phyloP scores from a whole-genome alignment of 228 moss, liverwort and hornwort species.

The Sphagnum magellanicum region DNA sequence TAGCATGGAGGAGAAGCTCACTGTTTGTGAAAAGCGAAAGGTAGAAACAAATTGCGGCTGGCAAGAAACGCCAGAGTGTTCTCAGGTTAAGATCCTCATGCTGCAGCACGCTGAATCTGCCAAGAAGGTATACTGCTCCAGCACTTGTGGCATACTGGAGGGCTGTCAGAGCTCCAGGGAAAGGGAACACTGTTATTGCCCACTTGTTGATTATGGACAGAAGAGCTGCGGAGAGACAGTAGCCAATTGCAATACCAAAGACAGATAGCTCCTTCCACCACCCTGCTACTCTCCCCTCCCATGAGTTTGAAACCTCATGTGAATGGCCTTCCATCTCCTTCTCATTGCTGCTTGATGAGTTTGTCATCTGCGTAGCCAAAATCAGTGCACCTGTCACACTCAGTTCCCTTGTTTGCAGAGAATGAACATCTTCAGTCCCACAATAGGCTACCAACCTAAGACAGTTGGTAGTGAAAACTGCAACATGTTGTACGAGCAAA shows the following conservation, averaged over 20 bases:
- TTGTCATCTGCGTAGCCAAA: no score
- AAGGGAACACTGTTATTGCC: constrained; percentile 64
- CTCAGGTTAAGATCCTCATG: constrained; percentile 34
- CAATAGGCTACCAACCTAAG: no score
- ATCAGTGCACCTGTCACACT: no score
- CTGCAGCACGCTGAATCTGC: constrained; percentile 29
- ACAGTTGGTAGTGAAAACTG: no score
- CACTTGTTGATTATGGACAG: constrained; percentile 72
- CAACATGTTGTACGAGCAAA: no score
- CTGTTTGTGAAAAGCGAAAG: constrained; percentile 63
- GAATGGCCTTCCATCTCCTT: no score
- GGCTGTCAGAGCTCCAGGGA: constrained; percentile 51
- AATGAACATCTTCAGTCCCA: no score
- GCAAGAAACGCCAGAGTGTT: constrained; percentile 55
- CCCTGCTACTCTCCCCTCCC: no score
- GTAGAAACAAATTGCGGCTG: constrained; percentile 59
- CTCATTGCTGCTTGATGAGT: no score
- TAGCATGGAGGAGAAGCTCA: constrained; percentile 54
- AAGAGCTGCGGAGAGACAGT: constrained; percentile 53
- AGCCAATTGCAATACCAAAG: constrained; percentile 39
- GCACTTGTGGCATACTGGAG: constrained; percentile 50
- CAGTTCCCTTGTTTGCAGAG: no score
- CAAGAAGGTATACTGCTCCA: constrained; percentile 37
- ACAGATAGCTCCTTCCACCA: neutral
- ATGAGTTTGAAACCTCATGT: no score